Evolutionary conservation across 2,329 filamentous ascomycete species (phyloP), one percentile per base, ranked within the genome.

Genomic region (Mycosphaerella arachidis): DNA sequence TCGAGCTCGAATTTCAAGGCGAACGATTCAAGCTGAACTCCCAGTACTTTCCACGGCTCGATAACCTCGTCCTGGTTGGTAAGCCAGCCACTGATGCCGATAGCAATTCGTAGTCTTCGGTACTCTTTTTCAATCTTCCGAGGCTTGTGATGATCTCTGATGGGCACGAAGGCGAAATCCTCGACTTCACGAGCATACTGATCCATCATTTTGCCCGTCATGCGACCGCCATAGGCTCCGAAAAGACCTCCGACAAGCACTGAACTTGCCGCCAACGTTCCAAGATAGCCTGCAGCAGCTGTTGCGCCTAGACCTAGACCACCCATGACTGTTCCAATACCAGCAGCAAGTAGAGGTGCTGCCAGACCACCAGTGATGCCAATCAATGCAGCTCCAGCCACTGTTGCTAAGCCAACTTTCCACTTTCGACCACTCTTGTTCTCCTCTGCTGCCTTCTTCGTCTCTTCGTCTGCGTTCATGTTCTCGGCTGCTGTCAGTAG

Each of bases 321-420:
- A 27, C 88, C 87, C 77, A 92, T 88, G n/a, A 93, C 81, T 0
- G 85, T 87, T 27, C 92, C 92, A 45, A 97, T 82, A 0, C 91
- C 90, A 9, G 89, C 91, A 20, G 86, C 87, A 13, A 90, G 83
- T 2, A 97, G 79, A 0, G 91, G 87, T 1, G 89, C 86, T 8
- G 91, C 89, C 9, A 97, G 83, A 33, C 88, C 89, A 30, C 88
- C 88, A 0, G 92, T 96, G 3, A 90, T 84, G 9, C 86, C 86
- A n/a, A 97, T 92, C 1, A 96, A 79, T 0, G 90, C 90, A 1
- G 93, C 93, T 10, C 93, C 93, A 0, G 91, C 92, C 0, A 95
- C 91, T 8, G 89, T 90, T 0, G 92, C 93, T 29, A 97, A 80
- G 0, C 92, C 91, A 20, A 97, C 91, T 72, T 92, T 92, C 84